Conservation (phyloP, 305 asterid genomes). For the Plantago rigida region DNA sequence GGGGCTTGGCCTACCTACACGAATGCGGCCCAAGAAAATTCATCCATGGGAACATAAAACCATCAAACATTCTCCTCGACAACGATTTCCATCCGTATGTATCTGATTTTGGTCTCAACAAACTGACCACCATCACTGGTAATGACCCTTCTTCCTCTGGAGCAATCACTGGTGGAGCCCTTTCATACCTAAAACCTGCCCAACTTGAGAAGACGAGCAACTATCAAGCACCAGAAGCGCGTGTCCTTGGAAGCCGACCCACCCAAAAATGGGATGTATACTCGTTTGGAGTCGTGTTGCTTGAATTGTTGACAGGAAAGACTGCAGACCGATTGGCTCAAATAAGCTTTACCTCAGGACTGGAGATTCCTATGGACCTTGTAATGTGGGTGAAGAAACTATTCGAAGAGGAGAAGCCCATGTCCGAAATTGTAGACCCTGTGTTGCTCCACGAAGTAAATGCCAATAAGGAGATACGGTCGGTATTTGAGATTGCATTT, state of each 20-base stretch:
- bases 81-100: slow-evolving; percentile 53
- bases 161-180: slow-evolving; percentile 81
- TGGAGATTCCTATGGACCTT: slow-evolving; percentile 46
- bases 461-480: slow-evolving; percentile 74
- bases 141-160: slow-evolving; percentile 77
- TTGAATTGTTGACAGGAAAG: slow-evolving; percentile 12
- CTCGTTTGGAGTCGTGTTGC: slow-evolving; percentile 18
- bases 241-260: slow-evolving; percentile 20
- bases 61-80: slow-evolving; percentile 90
- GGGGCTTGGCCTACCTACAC: slow-evolving; percentile 83
- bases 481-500: slow-evolving; percentile 62
- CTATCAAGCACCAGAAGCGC: slow-evolving; percentile 32
- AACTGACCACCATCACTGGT: slow-evolving; percentile 76
- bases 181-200: slow-evolving; percentile 54
- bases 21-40: slow-evolving; percentile 92
- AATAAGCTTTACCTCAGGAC: slow-evolving; percentile 44
- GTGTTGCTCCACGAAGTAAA: slow-evolving; percentile 61
- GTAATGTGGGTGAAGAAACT: slow-evolving; percentile 90
- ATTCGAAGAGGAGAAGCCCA: slow-evolving; percentile 60
- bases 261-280: slow-evolving; percentile 15
- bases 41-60: slow-evolving; percentile 79
- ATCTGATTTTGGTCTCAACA: slow-evolving; percentile 89
- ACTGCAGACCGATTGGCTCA: slow-evolving; percentile 68
- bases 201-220: slow-evolving; percentile 49
- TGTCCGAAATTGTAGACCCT: slow-evolving; percentile 79